Base-by-base conservation (phyloP, 306 rosid species). In the Alnus glutinosa region DNA sequence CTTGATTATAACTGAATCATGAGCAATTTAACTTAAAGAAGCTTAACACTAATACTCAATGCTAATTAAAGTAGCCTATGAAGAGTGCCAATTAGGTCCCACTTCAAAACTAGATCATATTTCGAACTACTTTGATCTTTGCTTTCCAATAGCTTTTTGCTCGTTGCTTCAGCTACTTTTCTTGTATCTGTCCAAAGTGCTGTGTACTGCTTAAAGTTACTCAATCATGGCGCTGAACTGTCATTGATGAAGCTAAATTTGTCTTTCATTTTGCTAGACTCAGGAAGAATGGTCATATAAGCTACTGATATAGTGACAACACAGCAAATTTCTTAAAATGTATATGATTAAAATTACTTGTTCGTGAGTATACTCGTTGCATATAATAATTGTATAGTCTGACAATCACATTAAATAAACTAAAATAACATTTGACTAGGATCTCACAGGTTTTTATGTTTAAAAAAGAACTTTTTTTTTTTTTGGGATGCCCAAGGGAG, bases 391-490 rank as follows among this genome's bases (percentile, higher is more conserved):
- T n/a, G 57, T 32, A 30, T 30, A 30, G 14, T 63, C 70, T 34
- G 70, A 34, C 5, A 63, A 59, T 28, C 36, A 28, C 28, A 58
- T 23, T 59, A 12, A 59, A 23, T 59, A 28, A 59, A 8, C 37
- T 28, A 59, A 28, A 23, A 1, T 23, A 12, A 18, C 28, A 63
- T 14, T 63, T 63, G 70, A 32, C 46, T 63, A 34, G 70, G 46
- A 63, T 63, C 46, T 63, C 70, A 63, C 70, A 63, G n/a, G 70
- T 39, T 34, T 63, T 32, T 63, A 63, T 14, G 19, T 28, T 63
- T 2, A 63, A 63, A 63, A 32, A 15, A 2, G 7, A 49, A 49
- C 44, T 3, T 23, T 23, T 23, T 23, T 28, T 58, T 59, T 28
- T 28, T 10, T 59, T 3, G 67, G 28, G 67, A 59, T 28, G 67